These are phyloP conservation scores for Cordyceps javanica DNA, from an alignment of 2,329 filamentous ascomycete genomes.

Conservation along the genomic window DNA sequence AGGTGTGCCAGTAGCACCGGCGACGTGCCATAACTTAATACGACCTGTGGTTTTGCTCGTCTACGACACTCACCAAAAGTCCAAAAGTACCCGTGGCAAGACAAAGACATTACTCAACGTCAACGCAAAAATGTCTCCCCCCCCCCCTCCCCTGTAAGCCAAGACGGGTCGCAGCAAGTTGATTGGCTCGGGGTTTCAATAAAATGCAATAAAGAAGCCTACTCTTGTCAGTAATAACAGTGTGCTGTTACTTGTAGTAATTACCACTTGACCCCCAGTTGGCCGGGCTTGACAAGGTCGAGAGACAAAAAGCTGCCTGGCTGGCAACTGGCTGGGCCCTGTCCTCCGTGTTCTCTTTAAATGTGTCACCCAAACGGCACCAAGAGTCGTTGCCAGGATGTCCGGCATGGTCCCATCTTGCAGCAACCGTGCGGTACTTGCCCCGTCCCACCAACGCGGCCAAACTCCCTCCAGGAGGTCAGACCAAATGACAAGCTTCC, in stretches of 20 bases:
- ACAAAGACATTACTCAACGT: slow-evolving; percentile 1
- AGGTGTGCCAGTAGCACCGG: neutral
- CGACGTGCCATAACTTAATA: neutral
- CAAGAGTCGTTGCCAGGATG: no score
- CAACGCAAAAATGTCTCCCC: neutral
- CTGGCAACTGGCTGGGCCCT: no score
- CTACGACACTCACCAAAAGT: neutral
- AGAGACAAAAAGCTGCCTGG: neutral
- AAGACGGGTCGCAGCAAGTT: neutral
- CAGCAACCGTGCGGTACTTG: no score
- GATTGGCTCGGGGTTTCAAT: slow-evolving; percentile 5
- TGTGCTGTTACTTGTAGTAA: no score
- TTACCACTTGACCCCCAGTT: neutral
- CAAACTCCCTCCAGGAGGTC: no score
- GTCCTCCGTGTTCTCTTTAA: no score
- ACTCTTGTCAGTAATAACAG: neutral
- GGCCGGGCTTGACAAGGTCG: neutral
- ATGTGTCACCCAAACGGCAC: no score
- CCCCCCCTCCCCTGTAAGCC: neutral
- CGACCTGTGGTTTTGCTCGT: no score
- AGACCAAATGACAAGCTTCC: no score
- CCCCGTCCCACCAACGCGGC: no score
- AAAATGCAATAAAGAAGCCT: neutral
- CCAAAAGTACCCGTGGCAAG: neutral
- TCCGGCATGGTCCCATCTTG: no score